A percentile compares a stretch with the other conserved stretches of the same genome.
Conservation (phyloP, 176 grass and related monocot species). For the Avena atlantica region DNA sequence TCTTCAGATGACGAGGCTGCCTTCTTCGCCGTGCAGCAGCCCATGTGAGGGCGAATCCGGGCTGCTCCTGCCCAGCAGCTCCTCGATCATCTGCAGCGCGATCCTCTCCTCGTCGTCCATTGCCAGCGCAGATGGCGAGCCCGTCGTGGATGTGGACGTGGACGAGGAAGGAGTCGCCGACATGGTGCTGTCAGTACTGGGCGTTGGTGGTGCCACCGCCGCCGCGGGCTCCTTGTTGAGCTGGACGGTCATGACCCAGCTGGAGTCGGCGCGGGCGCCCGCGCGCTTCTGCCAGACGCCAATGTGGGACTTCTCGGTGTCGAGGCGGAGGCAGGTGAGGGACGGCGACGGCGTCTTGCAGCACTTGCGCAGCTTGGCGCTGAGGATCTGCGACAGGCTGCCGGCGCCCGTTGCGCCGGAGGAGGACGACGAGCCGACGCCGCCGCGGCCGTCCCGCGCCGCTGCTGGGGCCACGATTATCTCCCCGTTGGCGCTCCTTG, state of each 20-base stretch:
- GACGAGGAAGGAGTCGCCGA: constrained; percentile 8
- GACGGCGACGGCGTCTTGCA: constrained; percentile 94
- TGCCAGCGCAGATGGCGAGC: neutral
- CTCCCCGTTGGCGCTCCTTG: constrained; percentile 54
- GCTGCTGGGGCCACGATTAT: constrained; percentile 3
- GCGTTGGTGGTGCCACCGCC: neutral
- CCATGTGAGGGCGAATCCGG: constrained; percentile 61
- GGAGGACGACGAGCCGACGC: neutral
- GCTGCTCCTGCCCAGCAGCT: constrained; percentile 76
- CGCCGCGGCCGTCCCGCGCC: neutral
- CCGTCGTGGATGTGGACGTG: constrained; percentile 32
- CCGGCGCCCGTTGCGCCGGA: neutral
- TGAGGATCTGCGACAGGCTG: constrained; percentile 90
- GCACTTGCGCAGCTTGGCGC: constrained; percentile 94
- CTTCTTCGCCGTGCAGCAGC: constrained; percentile 43
- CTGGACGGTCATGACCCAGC: constrained; percentile 98
- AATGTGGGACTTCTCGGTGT: constrained; percentile 98
- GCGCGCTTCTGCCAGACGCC: constrained; percentile 99
- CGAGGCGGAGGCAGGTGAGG: constrained; percentile 96
- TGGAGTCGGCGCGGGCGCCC: constrained; percentile 84
- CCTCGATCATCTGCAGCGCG: constrained; percentile 98
- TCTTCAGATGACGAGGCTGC: constrained; percentile 63
- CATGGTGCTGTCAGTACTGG: neutral
- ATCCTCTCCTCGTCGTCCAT: constrained; percentile 92
- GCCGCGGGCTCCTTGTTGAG: constrained; percentile 57